Percentiles rank a stretch among this genome's conserved stretches.
These are phyloP conservation scores for Syzygium malaccense DNA, from an alignment of 441 rosid genomes.

Conservation along the genomic window DNA sequence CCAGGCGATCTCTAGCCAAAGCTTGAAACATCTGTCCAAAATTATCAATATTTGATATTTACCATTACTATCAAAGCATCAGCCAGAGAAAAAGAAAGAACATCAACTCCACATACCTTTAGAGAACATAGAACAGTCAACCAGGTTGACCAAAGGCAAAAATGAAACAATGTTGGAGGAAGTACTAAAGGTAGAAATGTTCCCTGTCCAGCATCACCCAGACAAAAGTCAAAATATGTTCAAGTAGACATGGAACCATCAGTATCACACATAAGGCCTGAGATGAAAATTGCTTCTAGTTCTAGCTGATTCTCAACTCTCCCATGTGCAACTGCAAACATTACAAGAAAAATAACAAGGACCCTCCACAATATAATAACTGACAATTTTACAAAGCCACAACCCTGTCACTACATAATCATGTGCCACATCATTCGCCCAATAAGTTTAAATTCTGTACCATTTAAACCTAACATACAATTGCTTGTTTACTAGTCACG, in stretches of 20 bases:
- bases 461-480: neutral
- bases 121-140: conserved; percentile 76
- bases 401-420: neutral
- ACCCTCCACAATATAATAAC: neutral
- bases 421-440: neutral
- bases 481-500: neutral
- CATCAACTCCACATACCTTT: conserved; percentile 42
- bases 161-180: conserved; percentile 82
- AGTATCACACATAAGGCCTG: neutral
- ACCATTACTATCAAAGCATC: neutral
- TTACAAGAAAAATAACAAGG: neutral
- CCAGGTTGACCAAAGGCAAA: conserved; percentile 89
- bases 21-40: conserved; percentile 93
- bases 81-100: conserved; percentile 4
- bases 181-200: conserved; percentile 82
- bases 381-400: neutral
- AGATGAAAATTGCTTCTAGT: neutral
- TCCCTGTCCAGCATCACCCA: conserved; percentile 41
- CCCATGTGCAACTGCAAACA: neutral
- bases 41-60: conserved; percentile 1
- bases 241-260: neutral
- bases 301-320: neutral
- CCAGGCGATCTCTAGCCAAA: conserved; percentile 96
- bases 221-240: conserved; percentile 13
- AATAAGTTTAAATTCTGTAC: neutral